Base-by-base conservation (phyloP, 2,329 filamentous ascomycete genomes). In the Colletotrichum tofieldiae region DNA sequence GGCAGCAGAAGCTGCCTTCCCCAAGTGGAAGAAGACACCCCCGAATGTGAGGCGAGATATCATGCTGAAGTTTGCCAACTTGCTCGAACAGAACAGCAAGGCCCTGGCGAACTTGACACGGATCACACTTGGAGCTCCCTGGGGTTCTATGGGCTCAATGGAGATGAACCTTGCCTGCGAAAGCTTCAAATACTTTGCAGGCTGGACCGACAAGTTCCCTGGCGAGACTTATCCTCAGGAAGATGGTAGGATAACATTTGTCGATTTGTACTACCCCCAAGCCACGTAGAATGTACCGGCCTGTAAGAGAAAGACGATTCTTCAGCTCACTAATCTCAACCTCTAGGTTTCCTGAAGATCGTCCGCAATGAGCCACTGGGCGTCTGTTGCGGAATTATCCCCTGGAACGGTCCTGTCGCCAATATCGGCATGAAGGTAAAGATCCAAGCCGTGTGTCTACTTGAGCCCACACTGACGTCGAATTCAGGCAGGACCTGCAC, bases 1-100 rank as follows among this genome's bases (percentile, higher is more conserved):
- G 12, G 84, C 85, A 5, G 87, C 86, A 1, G 82, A 86, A 58
- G 82, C 82, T 5, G 87, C 87, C 0, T 87, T 86, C 71, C 82
- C 82, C 12, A 78, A 75, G 26, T 86, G 86, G 85, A 80, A 77
- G 60, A 81, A 80, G 41, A 77, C 84, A 1, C 75, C 79, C 0
- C 79, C 82, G 6, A 75, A 75, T 14, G 76, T 81, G 39, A 83
- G 86, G 51, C 79, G 81, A 43, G 79, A 80, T 35, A 81, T 84
- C 12, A 76, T 88, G 75, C 73, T 82, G 68, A 84, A 83, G 69
- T 79, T 88, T n/a, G 86, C 85, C 3, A 79, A 81, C 47, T 77
- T 87, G 4, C 77, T 87, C 39, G 82, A 84, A 43, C 73, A 79
- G 56, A 76, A 85, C 75, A 72, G 77, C 26, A 75, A 79, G 37